Evolutionary conservation across 2,329 filamentous ascomycete genomes (phyloP).

Genomic region (Epichloe elymi): DNA sequence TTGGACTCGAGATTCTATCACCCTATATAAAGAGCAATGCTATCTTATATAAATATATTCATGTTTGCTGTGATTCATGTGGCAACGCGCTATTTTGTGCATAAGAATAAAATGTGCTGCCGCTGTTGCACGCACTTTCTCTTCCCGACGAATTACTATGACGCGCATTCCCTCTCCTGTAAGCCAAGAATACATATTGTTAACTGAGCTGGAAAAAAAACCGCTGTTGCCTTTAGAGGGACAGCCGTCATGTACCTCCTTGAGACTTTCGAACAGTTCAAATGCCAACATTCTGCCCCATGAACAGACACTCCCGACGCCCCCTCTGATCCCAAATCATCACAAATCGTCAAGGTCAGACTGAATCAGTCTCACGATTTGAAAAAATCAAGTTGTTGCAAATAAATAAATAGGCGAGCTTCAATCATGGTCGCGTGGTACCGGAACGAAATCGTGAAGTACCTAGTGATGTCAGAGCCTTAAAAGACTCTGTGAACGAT

Average conservation of each 20-base stretch:
- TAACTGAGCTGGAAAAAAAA: not conserved
- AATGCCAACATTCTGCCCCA: not conserved
- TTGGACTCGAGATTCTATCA: not conserved
- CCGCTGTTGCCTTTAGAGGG: not conserved
- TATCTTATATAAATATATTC: not conserved
- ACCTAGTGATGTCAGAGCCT: not conserved
- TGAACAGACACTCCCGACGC: not conserved
- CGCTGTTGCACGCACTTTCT: slow-evolving; percentile 1
- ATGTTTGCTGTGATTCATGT: not conserved
- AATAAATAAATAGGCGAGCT: not conserved
- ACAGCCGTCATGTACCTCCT: not conserved
- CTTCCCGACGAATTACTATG: not conserved
- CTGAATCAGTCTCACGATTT: not conserved
- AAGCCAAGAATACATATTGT: not conserved
- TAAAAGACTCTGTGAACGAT: not conserved
- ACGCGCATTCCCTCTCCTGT: not conserved
- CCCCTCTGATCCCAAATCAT: not conserved
- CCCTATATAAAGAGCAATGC: not conserved
- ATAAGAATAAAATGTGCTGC: slow-evolving; percentile 1
- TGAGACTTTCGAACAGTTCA: not conserved
- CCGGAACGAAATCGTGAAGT: not conserved
- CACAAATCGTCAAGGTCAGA: not conserved
- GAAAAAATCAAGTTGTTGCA: not conserved
- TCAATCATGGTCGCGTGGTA: not conserved
- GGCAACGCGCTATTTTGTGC: slow-evolving; percentile 1